Conservation (phyloP, 768 basidiomycete genomes). For the Termitomyces sp. region DNA sequence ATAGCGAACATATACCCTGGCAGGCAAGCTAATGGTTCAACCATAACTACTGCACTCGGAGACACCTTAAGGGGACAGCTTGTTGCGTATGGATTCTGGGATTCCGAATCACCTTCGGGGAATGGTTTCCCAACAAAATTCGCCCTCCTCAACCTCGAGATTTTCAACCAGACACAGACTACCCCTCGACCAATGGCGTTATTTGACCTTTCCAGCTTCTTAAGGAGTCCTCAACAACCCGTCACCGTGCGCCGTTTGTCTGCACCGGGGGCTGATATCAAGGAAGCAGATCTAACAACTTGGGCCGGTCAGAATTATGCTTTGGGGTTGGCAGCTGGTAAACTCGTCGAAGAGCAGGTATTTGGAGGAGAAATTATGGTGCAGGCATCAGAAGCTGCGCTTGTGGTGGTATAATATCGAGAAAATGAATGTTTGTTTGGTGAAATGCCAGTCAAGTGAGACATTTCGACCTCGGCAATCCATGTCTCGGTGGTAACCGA, state of each 20-base stretch:
- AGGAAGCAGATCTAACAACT: slow-evolving; percentile 34
- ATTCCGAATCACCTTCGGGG: slow-evolving; percentile 18
- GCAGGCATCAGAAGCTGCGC: slow-evolving; percentile 30
- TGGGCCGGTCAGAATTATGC: slow-evolving; percentile 49
- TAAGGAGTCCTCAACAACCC: slow-evolving; percentile 19
- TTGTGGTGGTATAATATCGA: slow-evolving; percentile 21
- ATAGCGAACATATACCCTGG: slow-evolving; percentile 48
- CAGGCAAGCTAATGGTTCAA: slow-evolving; percentile 44
- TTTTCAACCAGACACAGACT: slow-evolving; percentile 42
- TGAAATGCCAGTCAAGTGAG: too few relatives aligned
- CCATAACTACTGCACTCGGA: slow-evolving; percentile 44
- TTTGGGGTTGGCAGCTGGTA: slow-evolving; percentile 32
- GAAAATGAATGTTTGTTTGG: too few relatives aligned
- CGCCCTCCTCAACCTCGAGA: slow-evolving; percentile 43
- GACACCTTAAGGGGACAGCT: slow-evolving; percentile 43
- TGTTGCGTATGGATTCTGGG: slow-evolving; percentile 49
- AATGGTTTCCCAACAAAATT: slow-evolving; percentile 36
- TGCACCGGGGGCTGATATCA: slow-evolving; percentile 44
- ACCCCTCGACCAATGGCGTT: slow-evolving; percentile 34
- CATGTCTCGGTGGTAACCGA: too few relatives aligned
- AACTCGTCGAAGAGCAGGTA: slow-evolving; percentile 31
- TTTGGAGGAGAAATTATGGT: slow-evolving; percentile 26
- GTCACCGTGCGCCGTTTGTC: slow-evolving; percentile 36
- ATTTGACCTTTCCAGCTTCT: slow-evolving; percentile 40
- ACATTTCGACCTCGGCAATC: too few relatives aligned